A percentile compares a stretch with the other conserved stretches of the same genome.
Evolutionary conservation across 371 early-diverging fungal genomes (phyloP).

Genomic region (Apophysomyces ossiformis): DNA sequence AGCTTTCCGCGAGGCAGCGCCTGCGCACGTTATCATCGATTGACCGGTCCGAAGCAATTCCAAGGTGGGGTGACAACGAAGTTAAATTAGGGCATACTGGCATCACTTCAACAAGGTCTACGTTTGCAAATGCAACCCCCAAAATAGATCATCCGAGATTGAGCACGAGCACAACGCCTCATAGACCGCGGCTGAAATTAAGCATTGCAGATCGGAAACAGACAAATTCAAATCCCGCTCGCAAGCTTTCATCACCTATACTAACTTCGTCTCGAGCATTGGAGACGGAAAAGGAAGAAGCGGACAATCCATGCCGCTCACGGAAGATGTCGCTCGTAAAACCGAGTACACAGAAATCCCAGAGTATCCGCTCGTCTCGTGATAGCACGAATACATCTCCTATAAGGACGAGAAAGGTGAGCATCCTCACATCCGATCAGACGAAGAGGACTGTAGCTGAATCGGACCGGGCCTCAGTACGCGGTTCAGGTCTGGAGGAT

Average conservation of each 20-base stretch:
- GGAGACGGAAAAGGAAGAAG: not conserved
- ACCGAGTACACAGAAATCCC: slow-evolving; percentile 24
- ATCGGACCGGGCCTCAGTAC: not conserved
- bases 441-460: slow-evolving; percentile 13
- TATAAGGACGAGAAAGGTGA: not conserved
- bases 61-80: slow-evolving; percentile 17
- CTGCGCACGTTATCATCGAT: slow-evolving; percentile 22
- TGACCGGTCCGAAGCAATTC: slow-evolving; percentile 10
- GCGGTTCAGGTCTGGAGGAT: slow-evolving; percentile 15
- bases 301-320: not conserved
- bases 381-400: not conserved
- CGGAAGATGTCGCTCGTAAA: not conserved
- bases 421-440: slow-evolving; percentile 3
- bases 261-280: slow-evolving; percentile 1
- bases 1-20: slow-evolving; percentile 15
- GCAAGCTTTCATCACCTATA: slow-evolving; percentile 18
- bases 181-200: slow-evolving; percentile 19
- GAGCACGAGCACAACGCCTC: slow-evolving; percentile 34
- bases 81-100: not conserved
- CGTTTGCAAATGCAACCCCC: slow-evolving; percentile 29
- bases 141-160: slow-evolving; percentile 36
- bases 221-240: not conserved
- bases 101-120: slow-evolving; percentile 26
- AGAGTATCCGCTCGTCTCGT: slow-evolving; percentile 21
- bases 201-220: slow-evolving; percentile 21